Conservation (phyloP, 805 yeast species). For the Scheffersomyces ergatensis region DNA sequence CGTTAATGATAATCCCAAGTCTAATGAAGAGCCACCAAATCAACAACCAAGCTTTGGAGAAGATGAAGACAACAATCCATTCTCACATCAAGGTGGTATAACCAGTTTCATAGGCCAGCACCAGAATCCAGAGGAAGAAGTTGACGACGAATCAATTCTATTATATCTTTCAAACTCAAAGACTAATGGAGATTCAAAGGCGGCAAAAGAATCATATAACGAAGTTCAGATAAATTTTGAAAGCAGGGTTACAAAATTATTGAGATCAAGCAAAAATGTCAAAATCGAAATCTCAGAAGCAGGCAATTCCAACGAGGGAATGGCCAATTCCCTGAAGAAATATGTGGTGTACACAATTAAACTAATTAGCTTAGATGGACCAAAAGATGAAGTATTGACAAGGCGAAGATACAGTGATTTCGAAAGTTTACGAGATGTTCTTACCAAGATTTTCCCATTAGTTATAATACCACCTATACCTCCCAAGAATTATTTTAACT, state of each 20-base stretch:
- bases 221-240: conserved; percentile 32
- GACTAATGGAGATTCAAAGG: conserved; percentile 1
- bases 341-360: conserved; percentile 82
- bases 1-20: neutral
- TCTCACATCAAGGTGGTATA: conserved; percentile 14
- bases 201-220: conserved; percentile 14
- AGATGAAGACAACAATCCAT: conserved; percentile 40
- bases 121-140: conserved; percentile 10
- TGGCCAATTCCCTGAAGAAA: conserved; percentile 54
- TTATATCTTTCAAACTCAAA: conserved; percentile 19
- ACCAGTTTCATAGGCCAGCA: conserved; percentile 19
- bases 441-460: conserved; percentile 75
- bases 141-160: conserved; percentile 27
- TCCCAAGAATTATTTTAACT: conserved; percentile 39
- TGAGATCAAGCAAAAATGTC: conserved; percentile 25
- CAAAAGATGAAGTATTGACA: conserved; percentile 53
- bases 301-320: conserved; percentile 78
- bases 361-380: conserved; percentile 41
- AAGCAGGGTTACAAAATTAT: conserved; percentile 34
- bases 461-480: conserved; percentile 92
- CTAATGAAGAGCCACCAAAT: neutral
- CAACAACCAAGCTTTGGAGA: conserved; percentile 7
- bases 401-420: conserved; percentile 87
- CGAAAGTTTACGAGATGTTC: conserved; percentile 71
- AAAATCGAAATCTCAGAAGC: conserved; percentile 67